A percentile compares a stretch with the other conserved stretches of the same genome.
Conservation (phyloP, 345 rosid species). For the Eucalyptus cloeziana region DNA sequence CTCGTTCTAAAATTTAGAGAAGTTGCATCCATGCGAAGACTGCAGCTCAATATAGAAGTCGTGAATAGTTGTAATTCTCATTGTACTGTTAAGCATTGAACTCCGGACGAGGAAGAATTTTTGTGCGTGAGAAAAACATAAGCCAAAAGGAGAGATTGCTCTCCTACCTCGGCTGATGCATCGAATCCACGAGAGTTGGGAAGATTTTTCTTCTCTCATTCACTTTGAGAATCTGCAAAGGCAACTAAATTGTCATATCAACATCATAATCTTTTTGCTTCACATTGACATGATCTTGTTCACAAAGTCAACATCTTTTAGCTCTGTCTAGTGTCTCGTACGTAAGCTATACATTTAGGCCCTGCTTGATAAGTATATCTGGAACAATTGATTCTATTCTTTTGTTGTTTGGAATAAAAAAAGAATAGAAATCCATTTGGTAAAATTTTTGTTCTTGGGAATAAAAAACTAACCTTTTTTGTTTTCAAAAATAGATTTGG, state of each 20-base stretch:
- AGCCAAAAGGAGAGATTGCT: background rate
- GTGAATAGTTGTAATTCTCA: background rate
- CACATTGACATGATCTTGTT: background rate
- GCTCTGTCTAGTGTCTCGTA: background rate
- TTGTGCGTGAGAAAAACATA: background rate
- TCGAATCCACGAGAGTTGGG: background rate
- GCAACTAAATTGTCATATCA: background rate
- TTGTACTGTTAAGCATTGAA: background rate
- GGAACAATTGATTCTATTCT: no score
- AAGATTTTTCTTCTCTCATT: background rate
- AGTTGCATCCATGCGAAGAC: background rate
- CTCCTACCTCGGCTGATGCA: background rate
- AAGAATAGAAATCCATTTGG: accelerated
- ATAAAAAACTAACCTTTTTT: no score
- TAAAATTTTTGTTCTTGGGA: no score
- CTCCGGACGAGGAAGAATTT: background rate
- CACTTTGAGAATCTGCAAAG: background rate
- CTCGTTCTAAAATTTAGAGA: background rate
- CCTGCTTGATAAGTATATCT: no score
- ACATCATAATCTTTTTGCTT: background rate
- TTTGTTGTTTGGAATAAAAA: no score
- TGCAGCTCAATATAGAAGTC: background rate
- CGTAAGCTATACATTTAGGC: background rate
- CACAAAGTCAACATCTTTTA: background rate
- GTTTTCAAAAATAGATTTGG: accelerated